Conservation (phyloP, 2,329 filamentous ascomycete species). For the Ambrosiella beaveri region DNA sequence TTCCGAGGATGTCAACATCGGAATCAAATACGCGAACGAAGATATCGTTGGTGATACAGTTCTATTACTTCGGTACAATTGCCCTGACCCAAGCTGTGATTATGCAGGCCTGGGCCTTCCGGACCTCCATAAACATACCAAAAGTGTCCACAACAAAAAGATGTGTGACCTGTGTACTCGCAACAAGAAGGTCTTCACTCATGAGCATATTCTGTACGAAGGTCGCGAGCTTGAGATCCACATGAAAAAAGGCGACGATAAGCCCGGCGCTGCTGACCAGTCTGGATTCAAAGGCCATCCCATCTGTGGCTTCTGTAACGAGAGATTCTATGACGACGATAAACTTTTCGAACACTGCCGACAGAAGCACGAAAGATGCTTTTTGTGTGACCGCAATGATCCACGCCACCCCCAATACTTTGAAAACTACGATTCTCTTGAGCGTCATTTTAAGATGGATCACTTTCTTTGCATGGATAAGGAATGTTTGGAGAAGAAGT, state of each 20-base stretch:
- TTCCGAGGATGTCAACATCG: slow-evolving; percentile 66
- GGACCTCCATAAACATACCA: slow-evolving; percentile 56
- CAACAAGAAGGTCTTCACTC: slow-evolving; percentile 96
- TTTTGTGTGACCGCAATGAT: slow-evolving; percentile 66
- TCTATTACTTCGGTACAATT: slow-evolving; percentile 82
- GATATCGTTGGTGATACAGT: slow-evolving; percentile 86
- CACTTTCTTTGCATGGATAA: slow-evolving; percentile 73
- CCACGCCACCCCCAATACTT: slow-evolving; percentile 74
- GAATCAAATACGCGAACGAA: slow-evolving; percentile 76
- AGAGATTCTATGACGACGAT: slow-evolving; percentile 89
- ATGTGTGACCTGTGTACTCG: slow-evolving; percentile 83
- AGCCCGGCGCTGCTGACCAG: slow-evolving; percentile 75
- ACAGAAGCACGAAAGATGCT: slow-evolving; percentile 86
- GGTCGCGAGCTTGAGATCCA: slow-evolving; percentile 66
- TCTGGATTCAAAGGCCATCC: slow-evolving; percentile 94
- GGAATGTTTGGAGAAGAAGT: slow-evolving; percentile 92
- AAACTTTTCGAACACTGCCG: slow-evolving; percentile 88
- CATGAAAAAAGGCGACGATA: slow-evolving; percentile 80
- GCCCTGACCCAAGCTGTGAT: slow-evolving; percentile 64
- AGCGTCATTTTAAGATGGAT: slow-evolving; percentile 71
- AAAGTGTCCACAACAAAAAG: slow-evolving; percentile 62
- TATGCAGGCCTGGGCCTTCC: slow-evolving; percentile 56
- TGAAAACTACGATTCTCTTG: slow-evolving; percentile 69
- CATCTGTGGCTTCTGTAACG: slow-evolving; percentile 78
- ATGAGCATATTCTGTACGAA: slow-evolving; percentile 88